phyloP scores from a whole-genome alignment of 2,329 filamentous ascomycete species.

The Thelonectria rubi region DNA sequence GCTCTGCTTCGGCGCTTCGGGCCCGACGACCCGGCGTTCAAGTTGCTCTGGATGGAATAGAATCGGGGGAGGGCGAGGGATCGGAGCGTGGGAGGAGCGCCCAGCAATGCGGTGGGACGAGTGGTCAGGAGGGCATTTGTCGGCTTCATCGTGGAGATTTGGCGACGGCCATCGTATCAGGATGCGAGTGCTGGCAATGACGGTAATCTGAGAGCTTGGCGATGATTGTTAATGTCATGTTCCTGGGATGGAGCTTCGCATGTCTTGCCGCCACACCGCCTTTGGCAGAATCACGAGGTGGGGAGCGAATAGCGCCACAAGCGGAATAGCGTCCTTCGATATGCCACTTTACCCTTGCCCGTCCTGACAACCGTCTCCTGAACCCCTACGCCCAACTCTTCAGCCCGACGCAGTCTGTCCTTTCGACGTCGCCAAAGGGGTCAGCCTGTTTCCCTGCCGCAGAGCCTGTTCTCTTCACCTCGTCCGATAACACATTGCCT shows the following conservation, averaged over 20 bases:
- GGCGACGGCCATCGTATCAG: slow-evolving; percentile 48
- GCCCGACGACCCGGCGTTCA: slow-evolving; percentile 50
- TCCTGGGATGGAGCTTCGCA: slow-evolving; percentile 10
- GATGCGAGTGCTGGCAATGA: slow-evolving; percentile 26
- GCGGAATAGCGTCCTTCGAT: slow-evolving; percentile 49
- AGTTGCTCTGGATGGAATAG: slow-evolving; percentile 68
- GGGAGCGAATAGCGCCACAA: slow-evolving; percentile 42
- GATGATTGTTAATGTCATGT: slow-evolving; percentile 5
- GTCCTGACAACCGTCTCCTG: slow-evolving; percentile 50
- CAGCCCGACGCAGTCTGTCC: slow-evolving; percentile 32
- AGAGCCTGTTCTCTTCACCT: slow-evolving; percentile 5
- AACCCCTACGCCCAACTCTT: slow-evolving; percentile 37
- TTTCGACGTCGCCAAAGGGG: slow-evolving; percentile 31
- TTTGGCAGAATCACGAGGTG: slow-evolving; percentile 49
- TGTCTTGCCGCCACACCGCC: slow-evolving; percentile 46
- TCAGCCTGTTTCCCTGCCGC: slow-evolving; percentile 12
- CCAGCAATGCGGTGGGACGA: slow-evolving; percentile 46
- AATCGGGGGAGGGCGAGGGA: slow-evolving; percentile 54
- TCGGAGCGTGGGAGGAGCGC: slow-evolving; percentile 45
- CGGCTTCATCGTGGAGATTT: slow-evolving; percentile 58
- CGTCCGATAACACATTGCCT: slow-evolving; percentile 12
- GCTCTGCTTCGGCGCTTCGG: slow-evolving; percentile 71
- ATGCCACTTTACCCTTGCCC: slow-evolving; percentile 54
- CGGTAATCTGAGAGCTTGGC: slow-evolving; percentile 5
- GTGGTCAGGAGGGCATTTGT: slow-evolving; percentile 49